These are phyloP conservation scores for Zymoseptoria pseudotritici DNA, from an alignment of 2,329 filamentous ascomycete species.

Conservation along the genomic window DNA sequence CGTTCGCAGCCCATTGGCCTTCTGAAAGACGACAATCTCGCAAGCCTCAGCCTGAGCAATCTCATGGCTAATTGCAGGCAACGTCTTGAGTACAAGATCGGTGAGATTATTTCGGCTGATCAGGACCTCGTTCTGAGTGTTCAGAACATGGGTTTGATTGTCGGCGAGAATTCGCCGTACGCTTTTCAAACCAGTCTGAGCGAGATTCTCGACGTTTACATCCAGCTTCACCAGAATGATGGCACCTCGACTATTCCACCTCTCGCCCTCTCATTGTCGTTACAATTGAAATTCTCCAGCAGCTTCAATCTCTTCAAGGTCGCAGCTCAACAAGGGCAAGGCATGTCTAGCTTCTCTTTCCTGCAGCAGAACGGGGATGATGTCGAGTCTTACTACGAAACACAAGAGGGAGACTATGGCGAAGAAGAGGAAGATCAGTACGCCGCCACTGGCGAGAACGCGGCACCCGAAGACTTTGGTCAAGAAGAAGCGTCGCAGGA, in stretches of 20 bases:
- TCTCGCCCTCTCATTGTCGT: constrained; percentile 48
- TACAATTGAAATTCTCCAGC: constrained; percentile 47
- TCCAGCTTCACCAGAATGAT: constrained; percentile 54
- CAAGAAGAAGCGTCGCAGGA: constrained; percentile 2
- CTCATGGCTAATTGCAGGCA: constrained; percentile 41
- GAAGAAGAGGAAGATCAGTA: constrained; percentile 9
- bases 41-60: constrained; percentile 45
- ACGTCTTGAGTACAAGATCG: constrained; percentile 48
- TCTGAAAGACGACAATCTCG: constrained; percentile 48
- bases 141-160: constrained; percentile 47
- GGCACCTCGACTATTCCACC: constrained; percentile 48
- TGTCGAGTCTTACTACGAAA: constrained; percentile 12
- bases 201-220: constrained; percentile 53
- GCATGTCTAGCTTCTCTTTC: constrained; percentile 43
- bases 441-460: constrained; percentile 1
- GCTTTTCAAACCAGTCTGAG: constrained; percentile 45
- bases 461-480: constrained; percentile 1
- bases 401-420: background rate
- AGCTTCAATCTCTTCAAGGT: constrained; percentile 46
- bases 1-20: constrained; percentile 48
- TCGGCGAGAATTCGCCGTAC: constrained; percentile 49
- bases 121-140: constrained; percentile 52
- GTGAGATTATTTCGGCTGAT: constrained; percentile 46
- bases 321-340: constrained; percentile 50
- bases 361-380: constrained; percentile 12